Evolutionary conservation across 2,329 filamentous ascomycete genomes (phyloP).

Genomic region (Verticillium nubilum): DNA sequence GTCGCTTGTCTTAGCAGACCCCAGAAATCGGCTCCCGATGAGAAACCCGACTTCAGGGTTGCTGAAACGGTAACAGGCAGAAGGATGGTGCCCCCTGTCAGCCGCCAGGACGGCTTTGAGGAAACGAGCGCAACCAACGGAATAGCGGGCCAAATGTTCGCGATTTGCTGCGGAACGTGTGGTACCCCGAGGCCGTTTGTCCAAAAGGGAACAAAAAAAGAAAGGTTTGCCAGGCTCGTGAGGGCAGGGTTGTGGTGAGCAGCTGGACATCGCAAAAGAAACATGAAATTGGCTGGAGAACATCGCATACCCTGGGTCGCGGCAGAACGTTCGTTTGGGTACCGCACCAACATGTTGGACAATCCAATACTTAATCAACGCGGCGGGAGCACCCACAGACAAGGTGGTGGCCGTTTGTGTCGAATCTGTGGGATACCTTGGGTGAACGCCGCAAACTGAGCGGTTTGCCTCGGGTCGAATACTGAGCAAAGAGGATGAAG

Average conservation of each 20-base stretch:
- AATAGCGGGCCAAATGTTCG: neutral
- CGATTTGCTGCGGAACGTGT: neutral
- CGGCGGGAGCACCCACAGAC: too few species aligned
- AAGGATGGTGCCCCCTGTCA: neutral
- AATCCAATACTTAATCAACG: too few species aligned
- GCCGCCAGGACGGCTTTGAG: neutral
- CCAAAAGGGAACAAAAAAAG: neutral
- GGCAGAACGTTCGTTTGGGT: too few species aligned
- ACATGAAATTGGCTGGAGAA: too few species aligned
- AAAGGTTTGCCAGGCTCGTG: neutral
- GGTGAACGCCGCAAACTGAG: too few species aligned
- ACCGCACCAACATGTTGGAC: too few species aligned
- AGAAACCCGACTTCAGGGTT: neutral
- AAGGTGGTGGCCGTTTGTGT: too few species aligned
- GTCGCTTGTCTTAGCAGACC: neutral
- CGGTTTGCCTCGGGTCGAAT: too few species aligned
- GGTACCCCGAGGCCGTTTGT: neutral
- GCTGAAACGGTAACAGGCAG: neutral
- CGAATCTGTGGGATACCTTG: too few species aligned
- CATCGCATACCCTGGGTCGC: too few species aligned
- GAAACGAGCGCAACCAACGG: neutral
- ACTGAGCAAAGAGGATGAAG: too few species aligned
- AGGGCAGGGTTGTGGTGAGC: neutral
- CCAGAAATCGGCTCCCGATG: neutral
- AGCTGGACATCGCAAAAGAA: too few species aligned